Base-by-base conservation (phyloP, 805 yeast genomes). In the Suhomyces emberorum region DNA sequence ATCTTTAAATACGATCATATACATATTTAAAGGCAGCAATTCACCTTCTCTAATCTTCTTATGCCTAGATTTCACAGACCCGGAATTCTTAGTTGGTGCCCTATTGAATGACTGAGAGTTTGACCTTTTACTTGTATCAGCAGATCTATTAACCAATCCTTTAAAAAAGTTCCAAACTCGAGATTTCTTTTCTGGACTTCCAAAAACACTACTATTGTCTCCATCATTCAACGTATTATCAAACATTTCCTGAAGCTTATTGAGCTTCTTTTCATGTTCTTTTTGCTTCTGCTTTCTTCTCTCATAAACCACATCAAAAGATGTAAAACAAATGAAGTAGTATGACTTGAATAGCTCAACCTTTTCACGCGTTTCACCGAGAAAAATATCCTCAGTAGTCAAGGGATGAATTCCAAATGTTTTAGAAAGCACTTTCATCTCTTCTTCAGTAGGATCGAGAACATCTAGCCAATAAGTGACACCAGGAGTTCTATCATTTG, bases 341-440 rank as follows among this genome's bases (percentile, higher is more conserved):
- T 91, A 91, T 45, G 85, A 85, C 52, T 84, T 82, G 65, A 91
- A 91, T 22, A 93, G 61, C 61, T 91, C 98, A 15, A 91, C 96
- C 55, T 91, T 91, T 58, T 91, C 98, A 46, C 98, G 77, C 1
- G 95, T 84, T 55, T 91, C 98, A 2, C 96, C 96, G 20, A 89
- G 63, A 42, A 85, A 83, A 32, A 91, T 89, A 63, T 91, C 98
- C 56, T 91, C 98, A 0, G 97, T 86, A 0, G 98, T 91, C 49
- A 91, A 73, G 0, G 98, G 98, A 60, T 91, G 98, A 38, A 91
- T 87, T 1, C 95, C 95, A 63, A 91, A 91, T 0, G 97, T 80
- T 51, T 88, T 88, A 18, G 95, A 78, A 10, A 91, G 50, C 0
- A 83, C 93, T 52, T 91, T 88, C 95, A 93, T 87, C 59, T 91